Evolutionary conservation across 768 basidiomycete species (phyloP).

Genomic region (Russula brevipes): DNA sequence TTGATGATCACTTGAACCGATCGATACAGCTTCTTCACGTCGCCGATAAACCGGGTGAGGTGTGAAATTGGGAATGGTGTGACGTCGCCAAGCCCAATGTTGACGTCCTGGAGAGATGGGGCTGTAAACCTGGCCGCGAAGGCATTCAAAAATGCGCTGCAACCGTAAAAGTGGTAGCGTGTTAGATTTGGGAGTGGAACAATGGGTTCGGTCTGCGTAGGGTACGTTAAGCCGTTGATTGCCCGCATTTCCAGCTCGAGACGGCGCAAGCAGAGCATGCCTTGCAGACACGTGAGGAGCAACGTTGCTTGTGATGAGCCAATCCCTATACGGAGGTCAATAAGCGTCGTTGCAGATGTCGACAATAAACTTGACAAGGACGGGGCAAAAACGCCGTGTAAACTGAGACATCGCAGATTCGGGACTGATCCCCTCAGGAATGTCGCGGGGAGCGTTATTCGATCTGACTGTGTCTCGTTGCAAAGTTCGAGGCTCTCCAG

Average conservation of each 20-base stretch:
- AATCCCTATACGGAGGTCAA: neutral
- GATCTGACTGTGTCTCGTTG: fast-evolving
- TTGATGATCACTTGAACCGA: no score
- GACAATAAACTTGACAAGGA: neutral
- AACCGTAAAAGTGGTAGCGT: neutral
- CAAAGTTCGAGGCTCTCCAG: neutral
- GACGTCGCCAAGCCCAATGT: fast-evolving
- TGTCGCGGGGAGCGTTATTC: neutral
- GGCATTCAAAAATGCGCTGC: neutral
- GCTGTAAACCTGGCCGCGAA: neutral
- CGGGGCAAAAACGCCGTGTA: neutral
- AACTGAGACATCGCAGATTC: neutral
- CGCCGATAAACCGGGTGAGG: neutral
- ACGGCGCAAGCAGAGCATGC: neutral
- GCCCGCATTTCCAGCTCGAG: neutral
- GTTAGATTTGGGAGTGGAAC: neutral
- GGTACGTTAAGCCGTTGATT: no score
- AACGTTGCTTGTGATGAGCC: no score
- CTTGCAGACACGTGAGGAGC: neutral
- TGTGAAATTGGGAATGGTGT: neutral
- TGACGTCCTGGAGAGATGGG: neutral
- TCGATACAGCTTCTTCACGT: neutral
- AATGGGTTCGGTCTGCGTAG: no score
- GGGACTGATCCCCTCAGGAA: neutral
- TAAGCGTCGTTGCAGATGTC: no score